phyloP scores from a whole-genome alignment of 192 early-diverging fungal genomes.

The Coemansia sp. region DNA sequence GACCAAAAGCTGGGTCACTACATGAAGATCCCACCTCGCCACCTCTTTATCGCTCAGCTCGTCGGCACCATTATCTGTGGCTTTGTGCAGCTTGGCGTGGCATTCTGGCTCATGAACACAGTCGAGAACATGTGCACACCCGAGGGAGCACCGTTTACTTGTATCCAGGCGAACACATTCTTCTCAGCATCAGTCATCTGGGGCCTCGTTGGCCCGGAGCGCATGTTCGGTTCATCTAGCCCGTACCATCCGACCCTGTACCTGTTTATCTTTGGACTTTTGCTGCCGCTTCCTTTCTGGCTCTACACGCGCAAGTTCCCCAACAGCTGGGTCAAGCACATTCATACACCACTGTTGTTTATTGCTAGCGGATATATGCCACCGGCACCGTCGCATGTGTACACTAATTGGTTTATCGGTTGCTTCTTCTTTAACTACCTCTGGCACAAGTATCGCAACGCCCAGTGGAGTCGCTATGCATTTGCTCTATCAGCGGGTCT shows the following conservation, averaged over 20 bases:
- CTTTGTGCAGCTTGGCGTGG: constrained; percentile 70
- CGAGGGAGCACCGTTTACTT: constrained; percentile 67
- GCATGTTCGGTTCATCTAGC: constrained; percentile 67
- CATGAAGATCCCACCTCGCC: constrained; percentile 81
- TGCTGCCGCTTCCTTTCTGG: constrained; percentile 76
- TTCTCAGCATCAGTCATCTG: constrained; percentile 79
- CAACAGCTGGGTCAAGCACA: constrained; percentile 62
- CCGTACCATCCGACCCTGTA: constrained; percentile 59
- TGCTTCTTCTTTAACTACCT: constrained; percentile 75
- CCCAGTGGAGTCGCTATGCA: constrained; percentile 67
- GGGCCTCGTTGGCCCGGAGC: constrained; percentile 76
- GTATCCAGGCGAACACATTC: constrained; percentile 65
- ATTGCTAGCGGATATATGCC: constrained; percentile 65
- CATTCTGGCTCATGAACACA: constrained; percentile 67
- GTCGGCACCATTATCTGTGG: constrained; percentile 72
- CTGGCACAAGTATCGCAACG: constrained; percentile 66
- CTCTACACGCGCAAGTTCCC: constrained; percentile 66
- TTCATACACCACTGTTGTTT: constrained; percentile 75
- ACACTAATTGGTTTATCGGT: constrained; percentile 58
- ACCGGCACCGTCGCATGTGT: constrained; percentile 61
- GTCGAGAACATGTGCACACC: constrained; percentile 63
- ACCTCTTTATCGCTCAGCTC: constrained; percentile 82
- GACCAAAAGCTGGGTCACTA: constrained; percentile 83
- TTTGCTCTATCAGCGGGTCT: constrained; percentile 63
- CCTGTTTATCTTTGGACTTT: constrained; percentile 65